Percentiles rank a stretch among this genome's conserved stretches.
phyloP scores from a whole-genome alignment of 192 early-diverging fungal genomes.

The Gryganskiella cystojenkinii region DNA sequence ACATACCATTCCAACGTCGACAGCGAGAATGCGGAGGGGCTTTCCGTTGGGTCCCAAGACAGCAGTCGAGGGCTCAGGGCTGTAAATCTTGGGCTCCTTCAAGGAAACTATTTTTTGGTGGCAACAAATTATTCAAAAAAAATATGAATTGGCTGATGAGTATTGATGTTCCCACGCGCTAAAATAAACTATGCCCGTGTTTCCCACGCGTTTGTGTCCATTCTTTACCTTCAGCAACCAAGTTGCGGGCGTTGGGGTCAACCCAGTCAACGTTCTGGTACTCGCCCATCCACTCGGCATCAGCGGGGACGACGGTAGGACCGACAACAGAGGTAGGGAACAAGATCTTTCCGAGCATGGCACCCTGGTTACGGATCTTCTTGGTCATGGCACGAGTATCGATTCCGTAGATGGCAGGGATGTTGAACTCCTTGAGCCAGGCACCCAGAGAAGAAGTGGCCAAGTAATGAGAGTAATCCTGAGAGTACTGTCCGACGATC shows the following conservation, averaged over 20 bases:
- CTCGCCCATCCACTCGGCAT: conserved; percentile 67
- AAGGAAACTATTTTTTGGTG: conserved; percentile 86
- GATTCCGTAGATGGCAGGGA: conserved; percentile 94
- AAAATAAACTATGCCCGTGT: neutral
- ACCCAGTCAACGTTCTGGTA: conserved; percentile 89
- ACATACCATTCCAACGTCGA: conserved; percentile 93
- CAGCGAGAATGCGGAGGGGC: conserved; percentile 86
- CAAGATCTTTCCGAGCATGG: conserved; percentile 90
- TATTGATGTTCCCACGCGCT: neutral
- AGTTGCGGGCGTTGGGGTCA: conserved; percentile 93
- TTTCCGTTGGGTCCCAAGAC: conserved; percentile 69
- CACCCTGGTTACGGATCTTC: conserved; percentile 93
- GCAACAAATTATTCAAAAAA: no score
- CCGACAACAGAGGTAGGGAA: conserved; percentile 76
- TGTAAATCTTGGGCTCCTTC: conserved; percentile 81
- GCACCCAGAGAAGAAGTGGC: conserved; percentile 83
- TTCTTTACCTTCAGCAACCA: conserved; percentile 81
- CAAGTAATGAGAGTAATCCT: conserved; percentile 94
- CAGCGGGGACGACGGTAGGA: conserved; percentile 52
- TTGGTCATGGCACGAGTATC: conserved; percentile 98
- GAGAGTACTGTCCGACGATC: conserved; percentile 91
- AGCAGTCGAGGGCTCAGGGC: conserved; percentile 69
- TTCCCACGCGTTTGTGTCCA: neutral
- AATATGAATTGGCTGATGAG: neutral
- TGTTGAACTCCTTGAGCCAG: conserved; percentile 93